Evolutionary conservation across 192 early-diverging fungal genomes (phyloP).

Genomic region (Backusella tarrabulga): DNA sequence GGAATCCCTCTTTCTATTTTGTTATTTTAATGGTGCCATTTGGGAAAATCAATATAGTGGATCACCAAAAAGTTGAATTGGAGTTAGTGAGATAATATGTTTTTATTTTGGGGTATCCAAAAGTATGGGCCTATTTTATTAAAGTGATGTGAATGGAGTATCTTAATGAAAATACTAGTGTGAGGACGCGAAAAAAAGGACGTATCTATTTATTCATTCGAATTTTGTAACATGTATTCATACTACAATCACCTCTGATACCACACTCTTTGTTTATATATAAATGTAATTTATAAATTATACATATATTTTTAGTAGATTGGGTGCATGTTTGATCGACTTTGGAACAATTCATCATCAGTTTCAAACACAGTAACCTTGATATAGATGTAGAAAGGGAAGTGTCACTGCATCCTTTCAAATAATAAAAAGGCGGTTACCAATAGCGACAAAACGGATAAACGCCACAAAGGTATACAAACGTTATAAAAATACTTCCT

Average conservation of each 20-base stretch:
- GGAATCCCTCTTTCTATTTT: neutral
- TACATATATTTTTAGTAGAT: neutral
- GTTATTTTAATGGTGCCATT: neutral
- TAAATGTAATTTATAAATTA: neutral
- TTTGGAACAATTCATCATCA: neutral
- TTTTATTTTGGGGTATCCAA: no score
- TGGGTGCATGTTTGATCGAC: neutral
- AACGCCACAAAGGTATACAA: neutral
- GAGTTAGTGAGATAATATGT: neutral
- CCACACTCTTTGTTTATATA: neutral
- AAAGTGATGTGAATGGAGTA: no score
- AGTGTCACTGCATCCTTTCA: neutral
- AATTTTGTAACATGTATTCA: no score
- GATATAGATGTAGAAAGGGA: neutral
- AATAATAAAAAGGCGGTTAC: neutral
- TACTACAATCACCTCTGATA: no score
- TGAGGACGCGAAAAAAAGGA: no score
- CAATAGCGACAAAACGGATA: neutral
- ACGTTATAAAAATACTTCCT: neutral
- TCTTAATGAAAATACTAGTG: no score
- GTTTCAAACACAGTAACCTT: neutral
- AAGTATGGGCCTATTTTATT: no score
- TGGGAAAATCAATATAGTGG: neutral
- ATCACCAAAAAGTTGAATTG: neutral
- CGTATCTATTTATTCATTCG: no score